Percentiles rank a stretch among this genome's conserved stretches.
phyloP scores from a whole-genome alignment of 805 yeast species.

The Starmerella vaccinii region DNA sequence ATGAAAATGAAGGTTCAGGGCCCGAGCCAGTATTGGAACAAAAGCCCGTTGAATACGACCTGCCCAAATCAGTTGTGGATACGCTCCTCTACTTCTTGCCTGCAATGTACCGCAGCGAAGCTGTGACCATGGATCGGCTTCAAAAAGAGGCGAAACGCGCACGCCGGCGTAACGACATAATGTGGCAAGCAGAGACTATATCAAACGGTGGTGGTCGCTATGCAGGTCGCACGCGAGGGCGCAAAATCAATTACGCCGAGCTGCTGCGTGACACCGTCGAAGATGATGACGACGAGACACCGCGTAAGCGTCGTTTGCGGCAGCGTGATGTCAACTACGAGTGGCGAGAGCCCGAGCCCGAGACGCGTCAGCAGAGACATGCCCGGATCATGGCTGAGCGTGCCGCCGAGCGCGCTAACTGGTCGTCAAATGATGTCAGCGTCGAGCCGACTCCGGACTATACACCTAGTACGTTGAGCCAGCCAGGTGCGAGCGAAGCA shows the following conservation, averaged over 20 bases:
- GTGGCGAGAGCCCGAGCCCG: conserved; percentile 21
- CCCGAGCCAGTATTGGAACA: not conserved
- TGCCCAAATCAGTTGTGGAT: conserved; percentile 21
- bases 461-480: not conserved
- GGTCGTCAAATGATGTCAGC: not conserved
- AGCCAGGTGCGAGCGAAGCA: too few species aligned
- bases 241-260: conserved; percentile 16
- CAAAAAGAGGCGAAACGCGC: conserved; percentile 19
- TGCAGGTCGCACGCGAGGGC: conserved; percentile 18
- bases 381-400: conserved; percentile 21
- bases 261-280: conserved; percentile 12
- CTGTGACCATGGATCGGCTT: conserved; percentile 17
- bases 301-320: conserved; percentile 15
- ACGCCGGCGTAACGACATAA: conserved; percentile 19
- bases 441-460: not conserved
- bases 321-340: conserved; percentile 14
- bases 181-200: conserved; percentile 20
- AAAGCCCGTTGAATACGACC: conserved; percentile 10
- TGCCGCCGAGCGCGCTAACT: conserved; percentile 11
- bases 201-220: conserved; percentile 27
- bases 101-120: conserved; percentile 17
- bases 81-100: conserved; percentile 20
- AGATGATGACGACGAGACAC: conserved; percentile 7
- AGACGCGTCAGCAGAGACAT: conserved; percentile 22
- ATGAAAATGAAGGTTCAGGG: not conserved